Base-by-base conservation (phyloP, 2,329 filamentous ascomycete genomes). In the Stylonectria norvegica region DNA sequence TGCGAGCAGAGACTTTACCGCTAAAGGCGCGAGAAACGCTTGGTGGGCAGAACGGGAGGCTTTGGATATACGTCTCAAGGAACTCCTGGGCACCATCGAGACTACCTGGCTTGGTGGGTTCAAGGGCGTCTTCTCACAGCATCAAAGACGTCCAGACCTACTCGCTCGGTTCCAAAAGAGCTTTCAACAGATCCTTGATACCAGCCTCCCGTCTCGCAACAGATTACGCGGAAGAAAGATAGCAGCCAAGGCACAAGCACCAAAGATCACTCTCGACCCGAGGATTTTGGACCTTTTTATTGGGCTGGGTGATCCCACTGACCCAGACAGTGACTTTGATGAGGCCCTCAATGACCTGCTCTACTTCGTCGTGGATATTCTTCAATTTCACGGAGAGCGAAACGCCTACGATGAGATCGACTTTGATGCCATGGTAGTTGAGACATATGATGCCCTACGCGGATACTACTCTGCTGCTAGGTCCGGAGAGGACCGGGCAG, bases 381-480 rank as follows among this genome's bases (percentile, higher is more conserved):
- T 98, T 3, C 93, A 97, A 61, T 97, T 98, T 64, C 88, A 95
- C 53, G 93, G 93, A 12, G 94, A 98, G 66, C 79, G 83, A 34
- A 98, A 97, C 59, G 93, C 94, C 0, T 96, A 96, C 64, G 93
- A 98, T 55, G 93, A 98, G 67, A 87, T 98, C 48, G 91, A 97
- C 63, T 95, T 97, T 59, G 93, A 98, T 49, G 70, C 76, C 52
- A 94, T 98, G 79, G 81, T 90, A 5, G 76, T 97, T 27, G 89
- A 95, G 54, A 88, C 87, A 0, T 77, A 89, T 27, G 91, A 96
- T 64, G 88, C 89, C 2, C 69, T 98, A 18, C 79, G 83, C 35
- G 77, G 80, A 1, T 96, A 96, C 58, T 83, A 95, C 56, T 73
- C 69, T 17, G 67, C 70, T 0, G 64, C 64, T 18, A 69, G 67